phyloP scores from a whole-genome alignment of 495 filamentous ascomycete genomes.

The Hamigera avellanea region DNA sequence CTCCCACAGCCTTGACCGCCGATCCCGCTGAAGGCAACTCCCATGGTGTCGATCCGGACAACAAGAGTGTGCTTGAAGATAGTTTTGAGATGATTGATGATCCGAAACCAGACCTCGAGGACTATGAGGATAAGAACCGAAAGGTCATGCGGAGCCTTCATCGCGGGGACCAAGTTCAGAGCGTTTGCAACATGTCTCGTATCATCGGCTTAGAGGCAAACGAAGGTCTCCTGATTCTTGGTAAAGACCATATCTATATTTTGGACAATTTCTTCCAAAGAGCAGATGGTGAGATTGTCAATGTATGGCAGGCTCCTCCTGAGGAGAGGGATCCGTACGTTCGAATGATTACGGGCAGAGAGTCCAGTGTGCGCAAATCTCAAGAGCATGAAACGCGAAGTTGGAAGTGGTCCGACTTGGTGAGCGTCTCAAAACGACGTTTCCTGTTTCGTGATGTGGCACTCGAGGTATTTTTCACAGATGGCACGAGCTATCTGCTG shows the following conservation, averaged over 20 bases:
- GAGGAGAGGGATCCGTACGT: constrained; percentile 94
- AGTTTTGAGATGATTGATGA: constrained; percentile 94
- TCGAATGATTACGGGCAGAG: constrained; percentile 77
- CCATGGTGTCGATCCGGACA: constrained; percentile 31
- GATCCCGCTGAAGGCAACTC: constrained; percentile 15
- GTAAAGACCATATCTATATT: constrained; percentile 88
- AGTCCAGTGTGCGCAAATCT: constrained; percentile 47
- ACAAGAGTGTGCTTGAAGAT: constrained; percentile 50
- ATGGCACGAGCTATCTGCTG: constrained; percentile 87
- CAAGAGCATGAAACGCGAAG: constrained; percentile 70
- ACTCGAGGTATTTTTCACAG: constrained; percentile 91
- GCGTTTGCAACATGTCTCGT: constrained; percentile 87
- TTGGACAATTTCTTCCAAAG: constrained; percentile 92
- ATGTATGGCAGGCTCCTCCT: constrained; percentile 82
- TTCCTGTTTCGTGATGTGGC: constrained; percentile 95
- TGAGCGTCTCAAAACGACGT: constrained; percentile 92
- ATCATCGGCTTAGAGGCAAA: constrained; percentile 86
- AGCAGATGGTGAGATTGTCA: constrained; percentile 88
- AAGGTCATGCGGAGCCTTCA: constrained; percentile 94
- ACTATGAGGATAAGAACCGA: constrained; percentile 91
- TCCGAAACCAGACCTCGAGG: constrained; percentile 67
- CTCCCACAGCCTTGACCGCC: constrained; percentile 18
- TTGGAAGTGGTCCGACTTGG: constrained; percentile 89
- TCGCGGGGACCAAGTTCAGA: constrained; percentile 83
- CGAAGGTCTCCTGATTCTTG: constrained; percentile 84